phyloP scores from a whole-genome alignment of 2,329 filamentous ascomycete species.

The Fusarium solani-melongenae region DNA sequence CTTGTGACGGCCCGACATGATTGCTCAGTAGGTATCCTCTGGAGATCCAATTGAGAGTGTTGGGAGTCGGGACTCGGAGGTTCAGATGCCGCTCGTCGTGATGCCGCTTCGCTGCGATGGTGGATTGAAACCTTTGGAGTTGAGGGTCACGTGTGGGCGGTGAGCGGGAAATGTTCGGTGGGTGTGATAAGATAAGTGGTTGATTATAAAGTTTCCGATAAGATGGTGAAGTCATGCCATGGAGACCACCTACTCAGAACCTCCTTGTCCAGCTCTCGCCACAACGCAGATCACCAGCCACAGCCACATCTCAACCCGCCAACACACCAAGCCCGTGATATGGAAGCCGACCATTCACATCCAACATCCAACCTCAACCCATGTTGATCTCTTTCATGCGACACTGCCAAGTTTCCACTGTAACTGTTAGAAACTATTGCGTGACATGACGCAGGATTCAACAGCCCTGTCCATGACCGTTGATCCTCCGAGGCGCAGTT shows the following conservation, averaged over 20 bases:
- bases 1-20: constrained; percentile 59
- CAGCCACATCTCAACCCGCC: not conserved
- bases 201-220: not conserved
- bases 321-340: constrained; percentile 10
- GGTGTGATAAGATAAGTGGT: constrained; percentile 8
- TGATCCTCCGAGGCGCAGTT: not conserved
- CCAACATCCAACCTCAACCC: not conserved
- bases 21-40: constrained; percentile 17
- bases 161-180: constrained; percentile 24
- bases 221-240: not conserved
- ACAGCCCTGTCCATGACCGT: not conserved
- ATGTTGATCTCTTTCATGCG: not conserved
- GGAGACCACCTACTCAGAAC: not conserved
- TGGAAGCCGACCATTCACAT: not conserved
- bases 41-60: constrained; percentile 16
- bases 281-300: not conserved
- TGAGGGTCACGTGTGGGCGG: constrained; percentile 37
- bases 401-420: not conserved
- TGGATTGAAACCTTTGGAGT: constrained; percentile 36
- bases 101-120: constrained; percentile 12
- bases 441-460: not conserved
- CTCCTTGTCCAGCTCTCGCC: not conserved
- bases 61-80: not conserved
- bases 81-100: constrained; percentile 1
- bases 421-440: not conserved